Evolutionary conservation across 345 rosid species (phyloP), one percentile per base, ranked within the genome.

Genomic region (Clarkia xantiana): DNA sequence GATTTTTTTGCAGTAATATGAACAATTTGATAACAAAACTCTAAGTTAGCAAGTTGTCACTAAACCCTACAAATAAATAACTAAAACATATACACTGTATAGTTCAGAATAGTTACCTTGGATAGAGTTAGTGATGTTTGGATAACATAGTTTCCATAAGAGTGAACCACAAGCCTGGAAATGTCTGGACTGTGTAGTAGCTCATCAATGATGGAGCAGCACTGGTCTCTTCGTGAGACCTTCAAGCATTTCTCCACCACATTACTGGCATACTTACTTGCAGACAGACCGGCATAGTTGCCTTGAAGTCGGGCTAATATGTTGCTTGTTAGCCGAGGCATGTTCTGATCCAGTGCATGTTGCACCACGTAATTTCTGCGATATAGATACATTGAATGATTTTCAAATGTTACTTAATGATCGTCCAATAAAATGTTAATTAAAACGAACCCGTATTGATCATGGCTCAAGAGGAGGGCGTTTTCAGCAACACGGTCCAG

Each of bases 331-430:
- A 59, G 49, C 3, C 41, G 11, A 6, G 53, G 61, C 25, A 63
- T 6, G 22, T 25, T 40, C 50, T 40, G 15, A 15, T 44, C 56
- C 10, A 80, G 54, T 23, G 72, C 11, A 23, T 40, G 59, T 40
- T 76, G 83, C 38, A 80, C 73, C 42, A 74, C 78, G 47, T 71
- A 80, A 51, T 80, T 80, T 49, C 79, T 76, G 58, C 6, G 52
- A 5, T 2, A 44, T 36, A n/a, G 29, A 51, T n/a, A n/a, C n/a
- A n/a, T n/a, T 43, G 2, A 4, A 23, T 41, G 34, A 10, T 18
- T 29, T 29, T 4, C 36, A 29, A 34, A 14, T 14, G 41, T 12
- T 2, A 14, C 11, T 4, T 14, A 25, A 19, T 9, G 29, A 11
- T 13, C 3, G 11, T 23, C 2, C 3, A 2, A 22, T 2, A 16